Base-by-base conservation (phyloP, 2,329 filamentous ascomycete species). In the Fusarium graminum region DNA sequence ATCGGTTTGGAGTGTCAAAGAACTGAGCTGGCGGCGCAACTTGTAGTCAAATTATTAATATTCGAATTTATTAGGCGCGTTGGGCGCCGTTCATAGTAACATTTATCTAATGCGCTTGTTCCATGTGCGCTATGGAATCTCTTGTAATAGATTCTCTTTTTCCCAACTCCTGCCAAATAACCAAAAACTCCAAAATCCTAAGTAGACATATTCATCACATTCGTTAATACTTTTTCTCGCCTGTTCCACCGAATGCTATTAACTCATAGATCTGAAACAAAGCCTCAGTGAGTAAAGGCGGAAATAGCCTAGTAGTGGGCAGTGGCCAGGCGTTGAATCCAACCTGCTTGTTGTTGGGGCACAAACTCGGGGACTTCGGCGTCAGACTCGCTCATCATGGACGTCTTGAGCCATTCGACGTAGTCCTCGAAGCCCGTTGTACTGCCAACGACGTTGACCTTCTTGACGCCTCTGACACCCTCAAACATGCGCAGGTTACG, bases 371-470 rank as follows among this genome's bases (percentile, higher is more conserved):
- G 59, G 8, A 71, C 59, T 16, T 70, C 43, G 9, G 49, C 58
- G 14, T 65, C 74, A 16, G 68, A 59, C 19, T 64, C 60, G 52
- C 67, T 71, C 72, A 65, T 76, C 79, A 83, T 82, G 46, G 72
- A 65, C 5, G 46, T 46, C 65, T 74, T 74, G 25, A 83, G 72
- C 80, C 81, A 83, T 10, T 52, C 55, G 6, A 79, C 71, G 55
- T 83, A 83, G n/a, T 74, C 74, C 56, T 80, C 78, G 43, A 82
- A 80, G 36, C 80, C 80, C 4, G 71, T 76, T 12, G 74, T 74
- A 71, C 78, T 79, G 16, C 81, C 81, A 0, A 59, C 58, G 41
- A 83, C 71, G 8, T 58, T 63, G 8, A 79, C 79, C 13, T 65
- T 60, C 44, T 74, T 70, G 25, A 83, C 77, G 29, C 78, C 80